phyloP scores from a whole-genome alignment of 2,329 filamentous ascomycete species.

The Penicillium hesseltinei region DNA sequence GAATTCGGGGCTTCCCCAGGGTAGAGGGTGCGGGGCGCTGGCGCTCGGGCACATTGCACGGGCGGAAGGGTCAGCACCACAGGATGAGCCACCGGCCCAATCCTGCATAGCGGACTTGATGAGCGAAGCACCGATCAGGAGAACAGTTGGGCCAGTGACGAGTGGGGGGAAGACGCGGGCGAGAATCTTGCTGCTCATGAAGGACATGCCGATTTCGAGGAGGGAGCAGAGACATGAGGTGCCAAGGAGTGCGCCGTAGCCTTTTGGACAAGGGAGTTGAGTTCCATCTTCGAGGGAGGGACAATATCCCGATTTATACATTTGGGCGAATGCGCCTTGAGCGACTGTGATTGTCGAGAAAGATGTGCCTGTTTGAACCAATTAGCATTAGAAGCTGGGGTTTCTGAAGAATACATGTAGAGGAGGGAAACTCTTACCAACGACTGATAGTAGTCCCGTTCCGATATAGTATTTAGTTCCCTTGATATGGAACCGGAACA shows the following conservation, averaged over 20 bases:
- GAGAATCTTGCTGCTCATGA: conserved; percentile 59
- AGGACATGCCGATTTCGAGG: conserved; percentile 64
- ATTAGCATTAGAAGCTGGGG: background rate
- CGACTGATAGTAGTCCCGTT: conserved; percentile 66
- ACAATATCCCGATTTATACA: conserved; percentile 65
- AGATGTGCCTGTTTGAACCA: conserved; percentile 49
- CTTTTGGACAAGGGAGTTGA: conserved; percentile 61
- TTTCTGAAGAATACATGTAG: background rate
- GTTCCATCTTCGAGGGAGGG: conserved; percentile 57
- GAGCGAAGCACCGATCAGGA: conserved; percentile 65
- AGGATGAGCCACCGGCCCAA: conserved; percentile 65
- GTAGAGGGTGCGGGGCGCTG: conserved; percentile 59
- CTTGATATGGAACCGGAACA: conserved; percentile 63
- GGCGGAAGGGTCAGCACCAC: conserved; percentile 42
- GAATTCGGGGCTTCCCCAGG: conserved; percentile 63
- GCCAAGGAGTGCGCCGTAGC: conserved; percentile 64
- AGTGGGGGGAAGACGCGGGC: conserved; percentile 66
- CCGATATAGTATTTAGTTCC: conserved; percentile 63
- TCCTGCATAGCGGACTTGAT: conserved; percentile 63
- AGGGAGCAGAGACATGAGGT: conserved; percentile 50
- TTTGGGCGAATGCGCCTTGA: conserved; percentile 59
- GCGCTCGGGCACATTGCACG: conserved; percentile 59
- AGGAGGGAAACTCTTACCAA: conserved; percentile 40
- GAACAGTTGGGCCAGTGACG: conserved; percentile 66
- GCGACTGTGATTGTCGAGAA: conserved; percentile 67